Conservation (phyloP, 1,284 basidiomycete species). For the Chalciporus sp. region DNA sequence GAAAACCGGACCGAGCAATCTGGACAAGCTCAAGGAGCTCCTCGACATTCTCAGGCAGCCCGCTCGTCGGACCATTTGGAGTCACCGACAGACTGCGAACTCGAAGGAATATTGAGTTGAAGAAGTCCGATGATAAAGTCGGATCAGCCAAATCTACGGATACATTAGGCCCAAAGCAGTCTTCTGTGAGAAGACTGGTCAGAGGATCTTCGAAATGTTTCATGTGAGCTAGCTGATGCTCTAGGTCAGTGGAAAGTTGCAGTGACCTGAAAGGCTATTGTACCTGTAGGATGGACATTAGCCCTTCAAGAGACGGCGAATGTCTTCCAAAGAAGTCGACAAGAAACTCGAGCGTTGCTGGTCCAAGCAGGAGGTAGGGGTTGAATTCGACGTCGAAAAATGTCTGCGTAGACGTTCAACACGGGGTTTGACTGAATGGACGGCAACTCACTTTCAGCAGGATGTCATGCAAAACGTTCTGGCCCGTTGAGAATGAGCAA, state of each 20-base stretch:
- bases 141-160: slow-evolving; percentile 19
- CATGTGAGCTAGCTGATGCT: slow-evolving; percentile 55
- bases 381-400: slow-evolving; percentile 65
- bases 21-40: slow-evolving; percentile 40
- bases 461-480: slow-evolving; percentile 49
- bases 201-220: slow-evolving; percentile 71
- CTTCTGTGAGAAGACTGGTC: slow-evolving; percentile 40
- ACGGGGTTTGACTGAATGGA: neutral
- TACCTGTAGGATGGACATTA: slow-evolving; percentile 64
- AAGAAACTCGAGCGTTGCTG: slow-evolving; percentile 54
- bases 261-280: slow-evolving; percentile 1
- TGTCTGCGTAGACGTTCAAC: slow-evolving; percentile 43
- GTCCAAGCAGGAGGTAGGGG: slow-evolving; percentile 63
- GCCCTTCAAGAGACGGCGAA: slow-evolving; percentile 54
- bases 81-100: slow-evolving; percentile 26
- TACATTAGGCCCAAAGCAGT: slow-evolving; percentile 21
- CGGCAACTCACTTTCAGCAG: slow-evolving; percentile 46
- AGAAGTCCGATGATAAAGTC: slow-evolving; percentile 37
- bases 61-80: slow-evolving; percentile 15
- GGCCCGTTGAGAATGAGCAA: slow-evolving; percentile 51
- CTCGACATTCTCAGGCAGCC: slow-evolving; percentile 23
- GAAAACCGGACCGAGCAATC: slow-evolving; percentile 42
- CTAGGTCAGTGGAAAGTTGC: slow-evolving; percentile 2
- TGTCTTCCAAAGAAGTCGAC: slow-evolving; percentile 57
- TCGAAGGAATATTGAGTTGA: slow-evolving; percentile 44